Evolutionary conservation across 805 yeast species (phyloP).

Genomic region (Lipomyces lipofer): DNA sequence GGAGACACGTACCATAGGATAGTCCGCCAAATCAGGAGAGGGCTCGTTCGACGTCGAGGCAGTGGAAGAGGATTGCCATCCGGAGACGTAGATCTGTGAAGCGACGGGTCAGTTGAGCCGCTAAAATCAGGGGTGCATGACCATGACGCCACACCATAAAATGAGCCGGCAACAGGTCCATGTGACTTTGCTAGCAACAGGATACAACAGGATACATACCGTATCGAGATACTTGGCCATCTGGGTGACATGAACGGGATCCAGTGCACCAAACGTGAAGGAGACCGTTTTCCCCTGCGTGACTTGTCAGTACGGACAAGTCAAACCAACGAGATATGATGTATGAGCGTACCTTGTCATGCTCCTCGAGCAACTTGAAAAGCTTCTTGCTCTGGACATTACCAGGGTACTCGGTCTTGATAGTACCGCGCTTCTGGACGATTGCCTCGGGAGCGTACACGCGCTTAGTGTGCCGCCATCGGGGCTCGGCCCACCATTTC

Average conservation of each 20-base stretch:
- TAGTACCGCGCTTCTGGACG: slow-evolving; percentile 81
- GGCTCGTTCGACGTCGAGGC: slow-evolving; percentile 98
- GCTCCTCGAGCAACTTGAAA: slow-evolving; percentile 66
- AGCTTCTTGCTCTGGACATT: slow-evolving; percentile 79
- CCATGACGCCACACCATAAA: too few relatives aligned
- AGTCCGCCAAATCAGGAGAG: slow-evolving; percentile 96
- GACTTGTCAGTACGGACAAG: not conserved
- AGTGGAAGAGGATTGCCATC: slow-evolving; percentile 99
- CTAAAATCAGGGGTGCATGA: slow-evolving; percentile 2
- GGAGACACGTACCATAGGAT: too few relatives aligned
- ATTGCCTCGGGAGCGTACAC: slow-evolving; percentile 86
- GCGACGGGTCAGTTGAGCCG: not conserved
- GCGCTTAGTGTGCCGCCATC: slow-evolving; percentile 87
- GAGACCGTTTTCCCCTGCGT: slow-evolving; percentile 65
- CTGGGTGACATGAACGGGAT: slow-evolving; percentile 92
- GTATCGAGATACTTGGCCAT: slow-evolving; percentile 58
- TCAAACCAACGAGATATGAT: not conserved
- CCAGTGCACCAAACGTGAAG: slow-evolving; percentile 92
- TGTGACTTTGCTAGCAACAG: too few relatives aligned
- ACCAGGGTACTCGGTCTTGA: slow-evolving; percentile 71
- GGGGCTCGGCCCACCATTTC: slow-evolving; percentile 90
- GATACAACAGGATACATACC: slow-evolving; percentile 6
- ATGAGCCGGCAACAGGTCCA: not conserved
- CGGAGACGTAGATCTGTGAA: slow-evolving; percentile 75
- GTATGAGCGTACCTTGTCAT: slow-evolving; percentile 50